These are phyloP conservation scores for Sporothrix mexicana DNA, from an alignment of 2,329 filamentous ascomycete genomes.

Conservation along the genomic window DNA sequence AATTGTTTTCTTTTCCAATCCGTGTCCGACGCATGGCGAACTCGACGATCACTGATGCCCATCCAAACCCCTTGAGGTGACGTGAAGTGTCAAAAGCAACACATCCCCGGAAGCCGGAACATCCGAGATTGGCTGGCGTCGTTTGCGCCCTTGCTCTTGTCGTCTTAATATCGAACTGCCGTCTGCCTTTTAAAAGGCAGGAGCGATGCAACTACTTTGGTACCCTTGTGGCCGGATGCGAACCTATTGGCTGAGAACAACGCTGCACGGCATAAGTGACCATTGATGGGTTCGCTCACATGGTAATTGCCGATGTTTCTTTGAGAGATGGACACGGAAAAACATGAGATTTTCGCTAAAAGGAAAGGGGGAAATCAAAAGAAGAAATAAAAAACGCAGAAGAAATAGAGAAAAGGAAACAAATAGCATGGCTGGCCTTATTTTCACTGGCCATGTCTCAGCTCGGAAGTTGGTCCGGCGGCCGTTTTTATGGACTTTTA, in stretches of 20 bases:
- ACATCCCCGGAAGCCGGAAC: neutral
- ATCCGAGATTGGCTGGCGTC: constrained; percentile 15
- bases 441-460: neutral
- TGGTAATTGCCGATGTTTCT: neutral
- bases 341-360: neutral
- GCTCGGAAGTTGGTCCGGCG: constrained; percentile 14
- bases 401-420: neutral
- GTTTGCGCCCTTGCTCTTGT: neutral
- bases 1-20: neutral
- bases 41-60: too few species aligned
- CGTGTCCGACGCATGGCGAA: neutral
- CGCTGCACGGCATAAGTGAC: constrained; percentile 5
- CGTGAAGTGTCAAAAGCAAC: neutral
- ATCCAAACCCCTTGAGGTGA: neutral
- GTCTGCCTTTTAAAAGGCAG: neutral
- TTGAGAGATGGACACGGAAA: neutral
- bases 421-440: neutral
- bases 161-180: neutral
- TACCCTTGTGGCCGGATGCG: constrained; percentile 3
- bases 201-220: neutral
- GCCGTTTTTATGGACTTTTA: neutral
- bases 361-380: neutral
- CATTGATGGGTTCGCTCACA: neutral
- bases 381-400: neutral
- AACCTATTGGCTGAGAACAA: constrained; percentile 13